Conservation (phyloP, 2,329 filamentous ascomycete species). For the Mariannaea elegans region DNA sequence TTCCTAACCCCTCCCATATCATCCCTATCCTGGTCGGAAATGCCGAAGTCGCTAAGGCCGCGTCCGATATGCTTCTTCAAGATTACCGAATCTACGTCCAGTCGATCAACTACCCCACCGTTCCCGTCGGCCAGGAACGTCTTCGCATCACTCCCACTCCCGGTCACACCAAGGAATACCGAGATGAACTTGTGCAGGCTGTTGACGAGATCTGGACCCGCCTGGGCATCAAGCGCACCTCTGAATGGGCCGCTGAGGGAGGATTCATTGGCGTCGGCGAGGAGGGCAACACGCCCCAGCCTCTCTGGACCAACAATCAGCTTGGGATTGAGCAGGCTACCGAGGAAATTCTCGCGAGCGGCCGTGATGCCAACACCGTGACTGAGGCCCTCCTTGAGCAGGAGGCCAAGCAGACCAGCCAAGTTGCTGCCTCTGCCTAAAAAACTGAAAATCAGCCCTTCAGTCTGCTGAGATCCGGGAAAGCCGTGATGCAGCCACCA, state of each 20-base stretch:
- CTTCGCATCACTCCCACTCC: conserved; percentile 96
- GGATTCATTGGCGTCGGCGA: conserved; percentile 96
- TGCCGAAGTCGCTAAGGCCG: conserved; percentile 89
- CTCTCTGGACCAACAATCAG: conserved; percentile 94
- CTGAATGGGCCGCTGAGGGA: conserved; percentile 88
- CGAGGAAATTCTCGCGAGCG: conserved; percentile 65
- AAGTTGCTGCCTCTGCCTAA: conserved; percentile 43
- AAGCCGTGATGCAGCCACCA: conserved; percentile 20
- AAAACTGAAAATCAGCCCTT: not conserved
- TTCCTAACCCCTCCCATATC: conserved; percentile 97
- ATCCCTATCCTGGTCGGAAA: conserved; percentile 93
- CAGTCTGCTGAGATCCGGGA: conserved; percentile 10
- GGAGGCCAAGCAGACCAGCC: conserved; percentile 51
- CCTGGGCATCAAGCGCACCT: conserved; percentile 90
- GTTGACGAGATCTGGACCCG: conserved; percentile 89
- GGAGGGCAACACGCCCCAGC: conserved; percentile 66
- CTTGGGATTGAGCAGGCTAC: conserved; percentile 77
- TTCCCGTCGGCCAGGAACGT: conserved; percentile 96
- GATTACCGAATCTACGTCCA: conserved; percentile 97
- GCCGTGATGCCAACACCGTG: conserved; percentile 50
- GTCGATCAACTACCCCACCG: conserved; percentile 98
- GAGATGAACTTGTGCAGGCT: conserved; percentile 84
- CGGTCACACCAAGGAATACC: conserved; percentile 85
- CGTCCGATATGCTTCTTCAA: conserved; percentile 89
- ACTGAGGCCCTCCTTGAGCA: conserved; percentile 69